Conservation (phyloP, 2,329 filamentous ascomycete genomes). For the Phialophora expanda region DNA sequence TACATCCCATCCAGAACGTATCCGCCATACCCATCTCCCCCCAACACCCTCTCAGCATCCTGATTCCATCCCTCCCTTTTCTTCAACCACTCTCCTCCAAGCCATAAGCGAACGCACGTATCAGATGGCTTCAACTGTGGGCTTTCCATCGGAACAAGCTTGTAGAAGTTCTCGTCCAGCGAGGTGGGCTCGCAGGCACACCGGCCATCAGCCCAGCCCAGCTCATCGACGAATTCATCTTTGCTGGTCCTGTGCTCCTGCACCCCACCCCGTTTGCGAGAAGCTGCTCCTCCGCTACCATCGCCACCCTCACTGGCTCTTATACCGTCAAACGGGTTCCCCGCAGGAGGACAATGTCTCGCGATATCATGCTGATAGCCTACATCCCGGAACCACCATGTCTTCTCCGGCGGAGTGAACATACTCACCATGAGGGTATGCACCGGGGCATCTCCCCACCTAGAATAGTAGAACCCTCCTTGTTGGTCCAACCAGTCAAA, state of each 20-base stretch:
- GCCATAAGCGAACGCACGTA: slow-evolving; percentile 55
- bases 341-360: slow-evolving; percentile 42
- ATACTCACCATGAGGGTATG: slow-evolving; percentile 62
- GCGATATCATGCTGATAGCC: slow-evolving; percentile 55
- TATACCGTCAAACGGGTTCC: slow-evolving; percentile 1
- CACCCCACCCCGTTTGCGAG: not conserved
- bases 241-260: not conserved
- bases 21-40: slow-evolving; percentile 54
- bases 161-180: slow-evolving; percentile 55
- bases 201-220: not conserved
- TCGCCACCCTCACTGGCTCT: not conserved
- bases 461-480: slow-evolving; percentile 57
- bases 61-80: slow-evolving; percentile 52
- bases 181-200: slow-evolving; percentile 54
- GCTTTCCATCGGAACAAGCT: slow-evolving; percentile 54
- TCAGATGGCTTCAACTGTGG: slow-evolving; percentile 55
- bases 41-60: slow-evolving; percentile 49
- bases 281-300: not conserved
- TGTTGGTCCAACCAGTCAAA: slow-evolving; percentile 57
- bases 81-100: slow-evolving; percentile 49
- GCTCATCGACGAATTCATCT: not conserved
- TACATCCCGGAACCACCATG: slow-evolving; percentile 59
- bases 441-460: slow-evolving; percentile 57
- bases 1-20: slow-evolving; percentile 41
- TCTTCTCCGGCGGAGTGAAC: slow-evolving; percentile 57